phyloP scores from a whole-genome alignment of 352 stramenopile genomes.

The Phytophthora constricta region DNA sequence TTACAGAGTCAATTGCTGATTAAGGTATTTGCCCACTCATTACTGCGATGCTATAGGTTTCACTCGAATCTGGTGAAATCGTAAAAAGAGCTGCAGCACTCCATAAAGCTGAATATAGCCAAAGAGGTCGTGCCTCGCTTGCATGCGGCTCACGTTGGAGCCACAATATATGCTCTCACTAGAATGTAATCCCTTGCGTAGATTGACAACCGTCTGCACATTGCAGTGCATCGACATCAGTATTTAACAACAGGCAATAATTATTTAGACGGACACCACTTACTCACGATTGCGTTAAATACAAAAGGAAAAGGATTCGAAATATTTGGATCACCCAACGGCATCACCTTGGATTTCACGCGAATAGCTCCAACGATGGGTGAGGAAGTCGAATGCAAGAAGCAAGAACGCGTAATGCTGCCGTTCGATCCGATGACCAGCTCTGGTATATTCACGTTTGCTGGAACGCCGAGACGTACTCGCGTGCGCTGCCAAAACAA shows the following conservation, averaged over 20 bases:
- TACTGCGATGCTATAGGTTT: slow-evolving; percentile 19
- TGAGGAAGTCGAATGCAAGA: slow-evolving; percentile 26
- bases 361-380: slow-evolving; percentile 10
- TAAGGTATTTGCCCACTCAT: slow-evolving; percentile 1
- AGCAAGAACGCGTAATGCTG: slow-evolving; percentile 32
- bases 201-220: slow-evolving; percentile 15
- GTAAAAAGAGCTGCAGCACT: slow-evolving; percentile 36
- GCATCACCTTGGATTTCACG: slow-evolving; percentile 27
- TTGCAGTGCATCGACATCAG: neutral
- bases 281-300: slow-evolving; percentile 71
- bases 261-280: neutral
- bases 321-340: slow-evolving; percentile 48
- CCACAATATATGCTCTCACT: slow-evolving; percentile 17
- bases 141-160: slow-evolving; percentile 18
- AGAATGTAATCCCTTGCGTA: slow-evolving; percentile 15
- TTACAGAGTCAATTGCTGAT: slow-evolving; percentile 2
- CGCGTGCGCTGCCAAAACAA: neutral
- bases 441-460: neutral
- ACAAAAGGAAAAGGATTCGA: slow-evolving; percentile 68
- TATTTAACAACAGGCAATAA: neutral
- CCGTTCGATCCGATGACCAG: slow-evolving; percentile 21
- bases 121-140: slow-evolving; percentile 31
- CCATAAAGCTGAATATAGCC: slow-evolving; percentile 30
- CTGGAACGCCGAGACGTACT: neutral
- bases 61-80: slow-evolving; percentile 31